Evolutionary conservation across 2,329 filamentous ascomycete genomes (phyloP), one percentile per base, ranked within the genome.

Genomic region (Xylariales sp.): DNA sequence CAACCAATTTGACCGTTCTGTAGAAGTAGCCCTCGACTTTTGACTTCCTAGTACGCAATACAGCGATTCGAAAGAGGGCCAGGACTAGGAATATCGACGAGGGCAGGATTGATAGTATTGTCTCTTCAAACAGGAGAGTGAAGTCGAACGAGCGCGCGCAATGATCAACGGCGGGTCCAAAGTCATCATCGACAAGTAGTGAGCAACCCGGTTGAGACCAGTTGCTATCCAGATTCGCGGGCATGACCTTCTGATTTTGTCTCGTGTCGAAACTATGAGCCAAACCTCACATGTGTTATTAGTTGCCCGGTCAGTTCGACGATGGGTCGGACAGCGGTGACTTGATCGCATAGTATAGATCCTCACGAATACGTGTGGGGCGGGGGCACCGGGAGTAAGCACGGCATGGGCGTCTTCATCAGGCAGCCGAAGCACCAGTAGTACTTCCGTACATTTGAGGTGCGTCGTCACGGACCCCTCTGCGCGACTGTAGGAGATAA

Each of bases 111-210:
- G 52, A 51, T 12, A 57, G 33, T 8, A 56, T 52, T 8, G 51
- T 46, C 35, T 57, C 52, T 38, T 57, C 54, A 31, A 57, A 57
- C 0, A 56, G 33, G 14, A 57, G 44, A 27, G 53, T 55, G 43
- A 57, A 57, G 40, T 56, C 51, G 21, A 56, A 54, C 5, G 35
- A 20, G 15, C 42, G 36, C 22, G 36, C 42, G 24, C 36, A 44
- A 5, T 16, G n/a, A 8, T 40, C 22, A 16, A 44, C 42, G 22
- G 29, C 24, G 8, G 42, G 42, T 11, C 42, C 42, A 22, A 44
- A 44, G 19, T 6, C 31, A 18, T 33, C 31, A 28, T 44, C 42
- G 31, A 40, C 31, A 11, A 27, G 14, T 12, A 20, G 16, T 15
- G 36, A 34, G 36, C 42, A 39, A 19, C 24, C 27, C 16, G 29